Evolutionary conservation across 768 basidiomycete genomes (phyloP), one percentile per base, ranked within the genome.

Genomic region (Pleurotus pulmonarius): DNA sequence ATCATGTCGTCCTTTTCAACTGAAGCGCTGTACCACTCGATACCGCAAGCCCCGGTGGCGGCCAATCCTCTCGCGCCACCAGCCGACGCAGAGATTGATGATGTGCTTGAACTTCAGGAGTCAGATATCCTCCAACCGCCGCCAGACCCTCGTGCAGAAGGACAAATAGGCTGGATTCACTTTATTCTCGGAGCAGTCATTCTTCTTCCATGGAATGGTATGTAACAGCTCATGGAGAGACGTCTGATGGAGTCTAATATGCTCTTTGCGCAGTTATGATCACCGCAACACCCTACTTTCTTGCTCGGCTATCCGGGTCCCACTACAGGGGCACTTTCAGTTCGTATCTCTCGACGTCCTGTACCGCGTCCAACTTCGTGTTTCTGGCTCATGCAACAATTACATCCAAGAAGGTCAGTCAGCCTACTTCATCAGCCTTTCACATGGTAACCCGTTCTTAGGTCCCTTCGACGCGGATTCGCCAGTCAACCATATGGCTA

Each of bases 141-240:
- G 25, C 66, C 75, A 7, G 77, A 83, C 58, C 64, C 65, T 34
- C 60, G 69, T 29, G 67, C 74, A 5, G 77, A 83, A 58, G 43
- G 70, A 43, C 75, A 72, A 46, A 77, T 86, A 62, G 69, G 73
- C 49, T 87, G 86, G 83, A 80, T 86, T 41, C 80, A 85, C 61
- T 89, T 91, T 60, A 68, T 88, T 20, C 69, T 94, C 15, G 92
- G 94, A 2, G 87, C 87, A 56, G 88, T 90, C 16, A 81, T 88
- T 3, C 77, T 97, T 5, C 70, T 97, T 15, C 87, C 91, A 25
- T 97, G 94, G 94, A 96, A 94, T 65, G 92, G 94, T 93, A 67
- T 65, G 80, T 66, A 13, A 39, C 20, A 16, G 9, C 25, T 56
- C 24, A n/a, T 9, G 26, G 24, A 15, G 12, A 6, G 26, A 48